A percentile compares a stretch with the other conserved stretches of the same genome.
phyloP scores from a whole-genome alignment of 768 basidiomycete genomes.

The Phylloporus arenicola region DNA sequence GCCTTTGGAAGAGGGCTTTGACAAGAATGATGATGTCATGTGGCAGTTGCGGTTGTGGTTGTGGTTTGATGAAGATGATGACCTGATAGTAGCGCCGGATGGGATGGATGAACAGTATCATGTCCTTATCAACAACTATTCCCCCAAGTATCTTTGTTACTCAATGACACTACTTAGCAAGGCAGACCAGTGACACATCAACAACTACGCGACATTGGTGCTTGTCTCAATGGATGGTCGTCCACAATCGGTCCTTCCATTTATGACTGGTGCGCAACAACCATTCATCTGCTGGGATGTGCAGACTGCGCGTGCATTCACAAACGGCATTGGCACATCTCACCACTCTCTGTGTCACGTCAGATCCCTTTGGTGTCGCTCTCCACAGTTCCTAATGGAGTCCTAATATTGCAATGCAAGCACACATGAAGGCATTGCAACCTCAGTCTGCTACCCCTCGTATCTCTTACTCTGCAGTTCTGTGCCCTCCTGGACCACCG shows the following conservation, averaged over 20 bases:
- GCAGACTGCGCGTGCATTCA: constrained; percentile 14
- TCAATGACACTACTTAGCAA: constrained; percentile 55
- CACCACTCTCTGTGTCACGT: constrained; percentile 20
- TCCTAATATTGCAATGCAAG: constrained; percentile 53
- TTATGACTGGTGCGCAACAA: constrained; percentile 32
- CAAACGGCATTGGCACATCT: constrained; percentile 28
- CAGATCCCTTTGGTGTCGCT: constrained; percentile 20
- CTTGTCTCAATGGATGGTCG: constrained; percentile 45
- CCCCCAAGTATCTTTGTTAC: constrained; percentile 52
- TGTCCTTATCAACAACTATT: constrained; percentile 65
- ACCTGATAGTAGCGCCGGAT: constrained; percentile 46
- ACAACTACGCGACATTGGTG: constrained; percentile 47
- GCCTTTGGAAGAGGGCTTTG: constrained; percentile 34
- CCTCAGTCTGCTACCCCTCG: constrained; percentile 48
- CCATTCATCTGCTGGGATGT: constrained; percentile 23
- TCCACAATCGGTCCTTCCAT: constrained; percentile 46
- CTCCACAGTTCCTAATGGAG: constrained; percentile 35
- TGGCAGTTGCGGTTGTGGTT: constrained; percentile 51
- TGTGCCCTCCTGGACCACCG: constrained; percentile 28
- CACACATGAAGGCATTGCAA: constrained; percentile 57
- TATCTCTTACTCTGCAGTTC: constrained; percentile 43
- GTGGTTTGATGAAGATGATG: constrained; percentile 62
- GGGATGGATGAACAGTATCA: constrained; percentile 61
- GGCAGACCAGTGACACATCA: constrained; percentile 43
- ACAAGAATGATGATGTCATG: constrained; percentile 35